These are phyloP conservation scores for Talaromyces rugulosus DNA, from an alignment of 2,329 filamentous ascomycete genomes.

Conservation along the genomic window DNA sequence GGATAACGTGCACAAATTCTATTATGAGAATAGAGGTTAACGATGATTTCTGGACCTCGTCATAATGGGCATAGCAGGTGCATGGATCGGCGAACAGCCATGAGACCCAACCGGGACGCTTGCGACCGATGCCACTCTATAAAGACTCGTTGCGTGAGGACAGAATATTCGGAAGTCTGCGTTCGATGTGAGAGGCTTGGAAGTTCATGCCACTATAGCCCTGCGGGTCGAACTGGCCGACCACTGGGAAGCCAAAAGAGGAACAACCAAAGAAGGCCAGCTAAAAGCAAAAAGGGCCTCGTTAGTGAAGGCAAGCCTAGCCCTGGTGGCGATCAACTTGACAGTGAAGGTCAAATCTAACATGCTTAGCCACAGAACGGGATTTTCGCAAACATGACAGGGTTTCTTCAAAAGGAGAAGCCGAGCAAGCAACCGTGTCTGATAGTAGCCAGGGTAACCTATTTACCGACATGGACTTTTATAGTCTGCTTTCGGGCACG, in stretches of 20 bases:
- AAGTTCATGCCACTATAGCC: background rate
- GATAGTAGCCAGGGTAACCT: background rate
- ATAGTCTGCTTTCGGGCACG: background rate
- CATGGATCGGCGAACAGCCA: background rate
- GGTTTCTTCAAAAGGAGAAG: background rate
- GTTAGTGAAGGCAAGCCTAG: background rate
- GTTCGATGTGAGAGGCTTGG: background rate
- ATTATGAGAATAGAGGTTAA: background rate
- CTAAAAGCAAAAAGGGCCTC: background rate
- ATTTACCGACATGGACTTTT: background rate
- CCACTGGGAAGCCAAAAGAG: background rate
- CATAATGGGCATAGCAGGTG: background rate
- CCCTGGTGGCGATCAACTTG: background rate
- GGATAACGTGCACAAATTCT: background rate
- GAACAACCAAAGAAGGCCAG: background rate
- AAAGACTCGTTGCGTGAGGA: background rate
- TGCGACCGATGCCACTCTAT: background rate
- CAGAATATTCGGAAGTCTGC: background rate
- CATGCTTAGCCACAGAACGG: background rate
- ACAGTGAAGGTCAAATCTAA: background rate
- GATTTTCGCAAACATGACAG: background rate
- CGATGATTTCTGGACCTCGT: background rate
- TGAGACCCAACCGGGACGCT: background rate
- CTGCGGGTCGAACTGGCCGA: background rate
- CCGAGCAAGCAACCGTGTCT: background rate